Evolutionary conservation across 2,329 filamentous ascomycete genomes (phyloP).

Genomic region (Ciborinia camelliae): DNA sequence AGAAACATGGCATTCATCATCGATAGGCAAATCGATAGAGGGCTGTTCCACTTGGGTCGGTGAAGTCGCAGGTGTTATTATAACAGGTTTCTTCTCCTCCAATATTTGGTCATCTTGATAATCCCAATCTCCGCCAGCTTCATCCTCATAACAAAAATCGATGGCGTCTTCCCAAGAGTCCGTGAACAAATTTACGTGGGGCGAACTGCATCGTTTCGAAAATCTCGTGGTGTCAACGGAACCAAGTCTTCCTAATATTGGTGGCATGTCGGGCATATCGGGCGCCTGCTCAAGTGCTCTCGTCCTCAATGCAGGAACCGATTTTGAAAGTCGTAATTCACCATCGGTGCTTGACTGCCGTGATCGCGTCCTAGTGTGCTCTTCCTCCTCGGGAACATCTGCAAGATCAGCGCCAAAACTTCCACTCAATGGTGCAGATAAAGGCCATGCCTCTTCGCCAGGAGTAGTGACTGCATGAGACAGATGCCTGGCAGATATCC

Average conservation of each 20-base stretch:
- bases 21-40: conserved; percentile 26
- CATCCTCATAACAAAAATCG: conserved; percentile 68
- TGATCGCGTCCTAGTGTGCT: conserved; percentile 31
- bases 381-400: conserved; percentile 61
- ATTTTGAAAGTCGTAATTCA: conserved; percentile 33
- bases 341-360: conserved; percentile 29
- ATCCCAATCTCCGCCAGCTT: conserved; percentile 63
- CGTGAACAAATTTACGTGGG: background rate
- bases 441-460: conserved; percentile 46
- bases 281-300: conserved; percentile 32
- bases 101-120: conserved; percentile 63
- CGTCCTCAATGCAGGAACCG: conserved; percentile 38
- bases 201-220: background rate
- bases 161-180: conserved; percentile 65
- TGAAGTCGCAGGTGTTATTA: conserved; percentile 33
- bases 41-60: conserved; percentile 19
- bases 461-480: conserved; percentile 45
- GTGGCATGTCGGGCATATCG: conserved; percentile 11
- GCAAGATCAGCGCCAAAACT: conserved; percentile 43
- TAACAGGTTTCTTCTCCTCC: conserved; percentile 42
- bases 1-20: conserved; percentile 27
- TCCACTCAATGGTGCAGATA: conserved; percentile 35
- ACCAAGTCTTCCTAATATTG: conserved; percentile 3
- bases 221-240: conserved; percentile 6
- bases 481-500: conserved; percentile 27